These are phyloP conservation scores for Puccinia horiana DNA, from an alignment of 1,284 basidiomycete genomes.

Conservation along the genomic window DNA sequence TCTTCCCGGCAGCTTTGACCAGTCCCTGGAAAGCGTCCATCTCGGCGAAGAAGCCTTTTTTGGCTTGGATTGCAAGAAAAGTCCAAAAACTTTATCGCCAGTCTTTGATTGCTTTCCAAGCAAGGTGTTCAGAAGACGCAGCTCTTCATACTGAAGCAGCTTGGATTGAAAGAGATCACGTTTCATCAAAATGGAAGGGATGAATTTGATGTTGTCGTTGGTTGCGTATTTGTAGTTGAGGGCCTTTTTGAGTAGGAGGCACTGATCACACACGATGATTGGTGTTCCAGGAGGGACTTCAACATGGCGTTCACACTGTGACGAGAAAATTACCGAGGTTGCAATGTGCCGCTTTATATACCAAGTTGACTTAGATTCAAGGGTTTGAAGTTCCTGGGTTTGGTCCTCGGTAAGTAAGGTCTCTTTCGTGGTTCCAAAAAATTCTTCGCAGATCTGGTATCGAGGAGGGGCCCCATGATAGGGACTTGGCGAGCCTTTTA, in stretches of 20 bases:
- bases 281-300: background rate
- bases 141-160: background rate
- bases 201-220: background rate
- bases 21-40: constrained; percentile 9
- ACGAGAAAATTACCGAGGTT: background rate
- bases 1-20: constrained; percentile 6
- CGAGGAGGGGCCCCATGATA: constrained; percentile 8
- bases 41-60: background rate
- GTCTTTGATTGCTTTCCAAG: constrained; percentile 4
- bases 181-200: background rate
- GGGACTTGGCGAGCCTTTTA: background rate
- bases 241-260: background rate
- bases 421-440: constrained; percentile 20
- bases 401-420: background rate
- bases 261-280: background rate
- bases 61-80: background rate
- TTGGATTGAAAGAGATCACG: background rate
- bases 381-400: background rate
- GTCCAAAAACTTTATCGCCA: background rate
- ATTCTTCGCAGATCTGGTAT: background rate
- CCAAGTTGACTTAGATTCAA: constrained; percentile 4
- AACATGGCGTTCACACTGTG: background rate
- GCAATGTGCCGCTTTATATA: background rate
- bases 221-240: constrained; percentile 10
- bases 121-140: background rate